Percentiles rank a stretch among this genome's conserved stretches.
phyloP scores from a whole-genome alignment of 352 stramenopile genomes.

The Thalassiosira mediterranea region DNA sequence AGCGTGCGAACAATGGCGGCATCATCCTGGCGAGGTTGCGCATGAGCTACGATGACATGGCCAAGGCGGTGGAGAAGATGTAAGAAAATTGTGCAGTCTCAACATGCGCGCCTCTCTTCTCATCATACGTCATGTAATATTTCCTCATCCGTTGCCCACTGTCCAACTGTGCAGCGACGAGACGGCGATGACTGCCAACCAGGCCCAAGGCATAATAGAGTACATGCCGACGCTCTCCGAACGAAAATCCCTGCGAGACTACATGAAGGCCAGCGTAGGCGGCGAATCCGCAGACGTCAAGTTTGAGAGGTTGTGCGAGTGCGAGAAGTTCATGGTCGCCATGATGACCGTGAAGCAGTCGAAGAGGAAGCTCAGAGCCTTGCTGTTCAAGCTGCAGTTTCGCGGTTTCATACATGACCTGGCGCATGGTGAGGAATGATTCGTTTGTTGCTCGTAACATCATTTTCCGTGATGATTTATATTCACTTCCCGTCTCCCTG shows the following conservation, averaged over 20 bases:
- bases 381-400: constrained; percentile 84
- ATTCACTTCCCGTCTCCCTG: constrained; percentile 39
- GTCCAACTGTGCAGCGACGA: no score
- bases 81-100: no score
- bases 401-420: constrained; percentile 87
- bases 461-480: background rate
- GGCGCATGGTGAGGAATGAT: constrained; percentile 36
- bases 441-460: background rate
- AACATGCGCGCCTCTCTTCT: no score
- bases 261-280: constrained; percentile 78
- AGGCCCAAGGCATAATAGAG: constrained; percentile 91
- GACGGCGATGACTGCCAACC: constrained; percentile 67
- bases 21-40: constrained; percentile 95
- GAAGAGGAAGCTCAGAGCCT: constrained; percentile 75
- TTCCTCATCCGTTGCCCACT: constrained; percentile 3
- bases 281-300: constrained; percentile 28
- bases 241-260: constrained; percentile 86
- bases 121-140: no score
- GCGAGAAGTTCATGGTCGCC: constrained; percentile 85
- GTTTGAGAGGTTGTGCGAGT: constrained; percentile 66
- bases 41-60: constrained; percentile 89
- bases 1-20: constrained; percentile 96
- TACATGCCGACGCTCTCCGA: constrained; percentile 94
- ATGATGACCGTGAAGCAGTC: constrained; percentile 79
- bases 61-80: constrained; percentile 72